Conservation (phyloP, 768 basidiomycete species). For the Russula ochroleuca region DNA sequence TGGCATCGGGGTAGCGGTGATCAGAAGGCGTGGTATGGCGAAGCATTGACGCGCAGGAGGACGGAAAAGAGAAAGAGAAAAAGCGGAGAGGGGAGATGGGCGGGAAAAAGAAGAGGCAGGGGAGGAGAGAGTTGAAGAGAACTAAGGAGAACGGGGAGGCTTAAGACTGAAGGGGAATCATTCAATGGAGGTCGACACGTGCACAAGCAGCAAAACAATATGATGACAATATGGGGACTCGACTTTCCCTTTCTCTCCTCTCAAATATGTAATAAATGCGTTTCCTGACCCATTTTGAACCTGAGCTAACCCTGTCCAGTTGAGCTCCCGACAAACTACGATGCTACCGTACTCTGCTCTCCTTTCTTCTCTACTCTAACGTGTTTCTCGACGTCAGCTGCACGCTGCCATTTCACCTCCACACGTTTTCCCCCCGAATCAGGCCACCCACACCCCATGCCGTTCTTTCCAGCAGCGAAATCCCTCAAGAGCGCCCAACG, state of each 20-base stretch:
- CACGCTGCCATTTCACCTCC: conserved; percentile 5
- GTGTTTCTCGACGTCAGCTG: conserved; percentile 22
- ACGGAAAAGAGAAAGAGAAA: neutral
- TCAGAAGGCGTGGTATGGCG: conserved; percentile 15
- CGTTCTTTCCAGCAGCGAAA: neutral
- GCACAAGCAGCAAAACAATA: conserved; percentile 1
- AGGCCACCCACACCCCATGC: neutral
- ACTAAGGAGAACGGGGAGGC: conserved; percentile 7
- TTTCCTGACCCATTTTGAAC: neutral
- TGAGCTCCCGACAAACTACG: too few relatives aligned
- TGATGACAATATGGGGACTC: conserved; percentile 4
- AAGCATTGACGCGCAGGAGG: neutral
- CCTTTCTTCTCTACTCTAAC: neutral
- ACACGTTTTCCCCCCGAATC: neutral
- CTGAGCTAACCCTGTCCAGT: conserved; percentile 1
- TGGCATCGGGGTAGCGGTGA: conserved; percentile 7
- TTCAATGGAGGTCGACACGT: conserved; percentile 16
- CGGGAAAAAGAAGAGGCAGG: neutral
- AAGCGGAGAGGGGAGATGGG: neutral
- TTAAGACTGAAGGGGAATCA: conserved; percentile 23
- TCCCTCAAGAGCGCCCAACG: conserved; percentile 5
- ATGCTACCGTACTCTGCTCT: neutral
- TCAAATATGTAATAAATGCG: conserved; percentile 10
- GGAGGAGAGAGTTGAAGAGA: neutral
- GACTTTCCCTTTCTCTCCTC: conserved; percentile 6